Base-by-base conservation (phyloP, 2,329 filamentous ascomycete species). In the Paraphoma sp. region DNA sequence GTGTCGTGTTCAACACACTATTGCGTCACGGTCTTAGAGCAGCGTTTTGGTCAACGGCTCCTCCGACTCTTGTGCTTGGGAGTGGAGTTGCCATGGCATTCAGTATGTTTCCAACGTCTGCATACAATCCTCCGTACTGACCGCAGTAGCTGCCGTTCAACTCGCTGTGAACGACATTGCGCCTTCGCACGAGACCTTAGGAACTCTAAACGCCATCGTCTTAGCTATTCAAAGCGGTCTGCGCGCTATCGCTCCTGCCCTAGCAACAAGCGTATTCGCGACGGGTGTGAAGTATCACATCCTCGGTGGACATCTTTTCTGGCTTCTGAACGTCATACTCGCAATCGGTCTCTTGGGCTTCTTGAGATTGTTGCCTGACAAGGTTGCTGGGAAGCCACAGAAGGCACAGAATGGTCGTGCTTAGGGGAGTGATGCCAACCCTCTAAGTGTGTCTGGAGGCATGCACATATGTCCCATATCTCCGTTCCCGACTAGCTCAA, bases 121-220 rank as follows among this genome's bases (percentile, higher is more conserved):
- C 23, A 23, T 5, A 23, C 23, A n/a, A 8, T n/a, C 7, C 28
- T 45, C 0, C 33, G 8, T 45, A 45, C 10, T 57, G 66, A 42
- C 63, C 43, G 36, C 4, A 8, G 17, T 4, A 80, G 78, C 89
- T 0, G 87, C 82, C 1, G 83, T 88, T 0, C 90, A 93, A 78
- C 85, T 94, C 8, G 86, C 87, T 0, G 70, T 94, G 31, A 94
- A 94, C 73, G 89, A 93, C 55, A 85, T 90, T 2, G 83, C 87
- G 0, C 91, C 91, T 0, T 86, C 82, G 9, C 83, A 86, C 1
- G 79, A 81, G 42, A 84, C 86, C 0, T 79, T 94, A 9, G 90
- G 88, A 0, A 92, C 86, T 0, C 78, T 95, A 29, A 94, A 94
- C 64, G 88, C 88, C 0, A 65, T 92, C 1, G 84, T 86, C 0